phyloP scores from a whole-genome alignment of 202 grass and related monocot genomes.

The Brachypodium distachyon region DNA sequence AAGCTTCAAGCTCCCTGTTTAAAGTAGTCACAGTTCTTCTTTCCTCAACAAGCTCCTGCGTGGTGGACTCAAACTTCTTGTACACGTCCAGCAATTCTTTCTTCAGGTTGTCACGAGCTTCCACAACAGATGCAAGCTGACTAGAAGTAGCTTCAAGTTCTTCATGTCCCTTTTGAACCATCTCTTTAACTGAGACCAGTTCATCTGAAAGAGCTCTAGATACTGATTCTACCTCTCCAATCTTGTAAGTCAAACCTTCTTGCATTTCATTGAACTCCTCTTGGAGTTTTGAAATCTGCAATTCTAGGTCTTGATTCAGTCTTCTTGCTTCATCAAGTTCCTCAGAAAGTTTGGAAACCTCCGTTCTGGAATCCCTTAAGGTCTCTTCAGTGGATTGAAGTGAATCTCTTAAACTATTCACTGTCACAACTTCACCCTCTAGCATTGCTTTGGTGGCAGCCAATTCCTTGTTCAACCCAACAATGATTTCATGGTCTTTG shows the following conservation, averaged over 20 bases:
- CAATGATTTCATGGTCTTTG: constrained; percentile 50
- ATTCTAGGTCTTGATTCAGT: constrained; percentile 53
- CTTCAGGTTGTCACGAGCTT: constrained; percentile 72
- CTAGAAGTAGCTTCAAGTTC: constrained; percentile 49
- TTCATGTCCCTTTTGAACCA: constrained; percentile 55
- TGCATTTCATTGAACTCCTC: constrained; percentile 51
- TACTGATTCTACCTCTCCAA: constrained; percentile 64
- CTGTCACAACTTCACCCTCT: constrained; percentile 42
- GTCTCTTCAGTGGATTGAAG: constrained; percentile 56
- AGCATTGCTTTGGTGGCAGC: constrained; percentile 44
- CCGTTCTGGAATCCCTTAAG: constrained; percentile 43
- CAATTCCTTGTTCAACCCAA: constrained; percentile 58
- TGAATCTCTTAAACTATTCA: constrained; percentile 50
- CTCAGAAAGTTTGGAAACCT: constrained; percentile 53
- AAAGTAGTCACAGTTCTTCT: constrained; percentile 53
- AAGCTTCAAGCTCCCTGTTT: constrained; percentile 75
- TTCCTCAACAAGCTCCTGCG: constrained; percentile 73
- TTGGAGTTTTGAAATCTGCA: constrained; percentile 62
- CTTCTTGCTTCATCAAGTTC: constrained; percentile 61
- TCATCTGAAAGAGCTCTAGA: constrained; percentile 66
- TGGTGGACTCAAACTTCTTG: constrained; percentile 77
- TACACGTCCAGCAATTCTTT: constrained; percentile 73
- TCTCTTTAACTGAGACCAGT: constrained; percentile 62
- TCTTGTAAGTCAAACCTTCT: constrained; percentile 39
- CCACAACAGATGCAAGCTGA: constrained; percentile 44